These are phyloP conservation scores for Colletotrichum sp. DNA, from an alignment of 2,329 filamentous ascomycete genomes.

Conservation along the genomic window DNA sequence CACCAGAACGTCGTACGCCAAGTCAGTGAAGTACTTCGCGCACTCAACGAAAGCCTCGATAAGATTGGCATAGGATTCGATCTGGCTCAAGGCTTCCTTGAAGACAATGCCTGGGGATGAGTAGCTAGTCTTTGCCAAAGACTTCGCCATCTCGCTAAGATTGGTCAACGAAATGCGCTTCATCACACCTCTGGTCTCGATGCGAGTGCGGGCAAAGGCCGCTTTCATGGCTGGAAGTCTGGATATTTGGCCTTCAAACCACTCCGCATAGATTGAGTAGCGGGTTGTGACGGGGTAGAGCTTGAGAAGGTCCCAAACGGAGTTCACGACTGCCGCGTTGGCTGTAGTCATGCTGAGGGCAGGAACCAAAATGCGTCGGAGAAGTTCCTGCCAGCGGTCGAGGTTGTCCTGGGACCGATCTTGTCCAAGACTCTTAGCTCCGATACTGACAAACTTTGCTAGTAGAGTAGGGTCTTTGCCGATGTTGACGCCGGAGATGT, in stretches of 20 bases:
- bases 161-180: slow-evolving; percentile 92
- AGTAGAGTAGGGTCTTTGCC: slow-evolving; percentile 82
- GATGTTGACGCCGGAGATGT: slow-evolving; percentile 86
- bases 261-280: slow-evolving; percentile 92
- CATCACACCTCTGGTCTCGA: slow-evolving; percentile 84
- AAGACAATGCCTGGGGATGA: slow-evolving; percentile 92
- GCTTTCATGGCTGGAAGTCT: slow-evolving; percentile 77
- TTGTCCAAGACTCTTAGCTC: slow-evolving; percentile 72
- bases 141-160: slow-evolving; percentile 82
- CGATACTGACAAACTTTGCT: slow-evolving; percentile 85
- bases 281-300: slow-evolving; percentile 77
- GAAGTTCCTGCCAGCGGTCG: slow-evolving; percentile 82
- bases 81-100: slow-evolving; percentile 84
- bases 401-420: slow-evolving; percentile 75
- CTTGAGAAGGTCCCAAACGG: slow-evolving; percentile 83
- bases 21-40: slow-evolving; percentile 88
- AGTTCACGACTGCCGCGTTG: slow-evolving; percentile 84
- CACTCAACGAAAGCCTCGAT: slow-evolving; percentile 96
- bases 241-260: slow-evolving; percentile 82
- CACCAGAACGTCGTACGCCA: slow-evolving; percentile 91
- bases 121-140: slow-evolving; percentile 89
- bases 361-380: slow-evolving; percentile 84
- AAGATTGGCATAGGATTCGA: slow-evolving; percentile 93
- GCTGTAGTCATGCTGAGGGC: slow-evolving; percentile 84
- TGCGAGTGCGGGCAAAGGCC: slow-evolving; percentile 77